phyloP scores from a whole-genome alignment of 2,329 filamentous ascomycete species.

The Stachybotrys echinatus region DNA sequence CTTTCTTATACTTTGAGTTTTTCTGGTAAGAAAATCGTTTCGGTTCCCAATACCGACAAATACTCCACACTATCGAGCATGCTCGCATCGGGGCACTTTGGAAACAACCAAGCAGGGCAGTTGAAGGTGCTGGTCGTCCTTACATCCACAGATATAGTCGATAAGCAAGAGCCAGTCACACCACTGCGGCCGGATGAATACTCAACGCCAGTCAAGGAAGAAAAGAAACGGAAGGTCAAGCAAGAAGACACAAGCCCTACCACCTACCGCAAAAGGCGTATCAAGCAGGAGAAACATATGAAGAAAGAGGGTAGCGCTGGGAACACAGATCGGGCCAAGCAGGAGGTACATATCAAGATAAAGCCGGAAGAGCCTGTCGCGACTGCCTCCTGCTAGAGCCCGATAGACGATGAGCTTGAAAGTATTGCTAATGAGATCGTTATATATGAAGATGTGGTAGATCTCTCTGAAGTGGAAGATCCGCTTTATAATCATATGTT shows the following conservation, averaged over 20 bases:
- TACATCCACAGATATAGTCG: constrained; percentile 1
- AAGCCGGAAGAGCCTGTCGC: neutral
- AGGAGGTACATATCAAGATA: neutral
- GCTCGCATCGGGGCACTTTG: neutral
- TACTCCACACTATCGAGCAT: neutral
- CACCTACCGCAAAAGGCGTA: neutral
- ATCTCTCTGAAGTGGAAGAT: neutral
- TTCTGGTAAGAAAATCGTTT: neutral
- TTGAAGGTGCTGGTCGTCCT: constrained; percentile 1
- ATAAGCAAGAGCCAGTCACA: constrained; percentile 1
- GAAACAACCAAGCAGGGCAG: neutral
- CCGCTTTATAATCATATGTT: constrained; percentile 1
- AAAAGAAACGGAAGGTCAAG: constrained; percentile 1
- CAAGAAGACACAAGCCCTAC: constrained; percentile 1
- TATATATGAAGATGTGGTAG: constrained; percentile 1
- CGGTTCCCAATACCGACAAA: constrained; percentile 1
- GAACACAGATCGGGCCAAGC: neutral
- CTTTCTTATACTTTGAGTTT: constrained; percentile 1
- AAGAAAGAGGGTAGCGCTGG: constrained; percentile 2
- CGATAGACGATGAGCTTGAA: constrained; percentile 1
- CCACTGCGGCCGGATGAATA: constrained; percentile 1
- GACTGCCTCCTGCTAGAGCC: neutral
- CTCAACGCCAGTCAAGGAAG: constrained; percentile 1
- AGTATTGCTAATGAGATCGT: constrained; percentile 1
- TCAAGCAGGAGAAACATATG: neutral